Conservation (phyloP, 768 basidiomycete genomes). For the Ramaria sp. region DNA sequence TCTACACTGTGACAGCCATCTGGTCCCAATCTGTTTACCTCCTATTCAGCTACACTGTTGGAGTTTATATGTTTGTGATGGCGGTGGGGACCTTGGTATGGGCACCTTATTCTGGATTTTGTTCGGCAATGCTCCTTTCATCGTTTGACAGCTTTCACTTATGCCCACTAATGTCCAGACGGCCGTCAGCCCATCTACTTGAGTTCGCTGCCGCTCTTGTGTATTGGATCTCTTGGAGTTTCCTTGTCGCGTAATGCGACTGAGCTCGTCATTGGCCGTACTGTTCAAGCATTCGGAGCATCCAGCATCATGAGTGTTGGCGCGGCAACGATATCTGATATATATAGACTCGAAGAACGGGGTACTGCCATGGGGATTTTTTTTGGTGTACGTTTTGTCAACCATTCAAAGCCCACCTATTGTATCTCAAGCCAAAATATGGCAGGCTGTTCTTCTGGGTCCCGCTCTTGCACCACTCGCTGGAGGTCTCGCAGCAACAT, state of each 20-base stretch:
- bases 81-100: constrained; percentile 39
- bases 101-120: constrained; percentile 41
- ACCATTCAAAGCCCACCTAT: background rate
- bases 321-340: constrained; percentile 37
- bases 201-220: constrained; percentile 43
- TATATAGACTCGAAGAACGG: constrained; percentile 11
- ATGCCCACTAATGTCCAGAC: constrained; percentile 27
- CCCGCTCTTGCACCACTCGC: constrained; percentile 12
- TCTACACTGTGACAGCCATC: background rate
- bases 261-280: constrained; percentile 46
- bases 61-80: constrained; percentile 35
- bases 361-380: constrained; percentile 43
- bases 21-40: background rate
- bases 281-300: constrained; percentile 56
- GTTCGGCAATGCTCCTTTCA: constrained; percentile 20
- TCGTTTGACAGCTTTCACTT: background rate
- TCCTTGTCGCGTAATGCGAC: constrained; percentile 32
- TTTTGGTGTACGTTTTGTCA: constrained; percentile 19
- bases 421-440: too few relatives aligned
- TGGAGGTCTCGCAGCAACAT: constrained; percentile 1
- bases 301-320: constrained; percentile 34
- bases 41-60: constrained; percentile 34
- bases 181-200: constrained; percentile 56
- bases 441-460: constrained; percentile 22
- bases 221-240: constrained; percentile 50